Evolutionary conservation across 352 stramenopile genomes (phyloP), one percentile per base, ranked within the genome.

Genomic region (Blastocystis sp.): DNA sequence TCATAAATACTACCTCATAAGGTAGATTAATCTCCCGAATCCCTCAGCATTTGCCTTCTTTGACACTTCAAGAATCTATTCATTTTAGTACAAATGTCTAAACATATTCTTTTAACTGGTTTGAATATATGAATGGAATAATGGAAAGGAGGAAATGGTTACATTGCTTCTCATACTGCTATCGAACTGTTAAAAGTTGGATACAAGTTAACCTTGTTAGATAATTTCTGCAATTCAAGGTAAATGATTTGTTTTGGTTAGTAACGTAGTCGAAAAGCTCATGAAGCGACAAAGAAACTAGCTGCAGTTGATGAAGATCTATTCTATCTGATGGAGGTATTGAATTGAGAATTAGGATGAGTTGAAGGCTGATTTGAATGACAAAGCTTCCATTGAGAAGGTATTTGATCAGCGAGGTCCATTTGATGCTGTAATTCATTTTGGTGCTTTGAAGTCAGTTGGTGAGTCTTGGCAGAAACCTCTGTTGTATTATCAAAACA

Each of bases 121-220:
- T n/a, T n/a, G 73, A 11, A 44, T n/a, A 22, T 58, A 40, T n/a
- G 0, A 11, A 30, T 22, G 11, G 7, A 27, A 13, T 84, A 44
- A 70, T 15, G 5, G 17, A 30, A 37, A 40, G 95, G 95, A 37
- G 95, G 95, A 15, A 93, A 92, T 27, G 95, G 95, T 42, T 97
- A 96, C 92, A 97, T 97, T 87, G 95, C 94, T 15, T 92, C 90
- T 15, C 95, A 97, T 91, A 97, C 95, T 1, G 91, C 94, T 33
- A 77, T 96, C 2, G 92, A 92, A 91, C 91, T 97, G 37, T 91
- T 97, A 44, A 90, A 94, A 64, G 90, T 91, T 40, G 92, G 92
- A 30, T 95, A 96, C 90, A 91, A 93, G 68, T 92, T 96, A 22
- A 93, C 94, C 0, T 92, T 97, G 0, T 90, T 97, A 0, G 95